These are phyloP conservation scores for Beverwykella pulmonaria DNA, from an alignment of 495 filamentous ascomycete species.

Conservation along the genomic window DNA sequence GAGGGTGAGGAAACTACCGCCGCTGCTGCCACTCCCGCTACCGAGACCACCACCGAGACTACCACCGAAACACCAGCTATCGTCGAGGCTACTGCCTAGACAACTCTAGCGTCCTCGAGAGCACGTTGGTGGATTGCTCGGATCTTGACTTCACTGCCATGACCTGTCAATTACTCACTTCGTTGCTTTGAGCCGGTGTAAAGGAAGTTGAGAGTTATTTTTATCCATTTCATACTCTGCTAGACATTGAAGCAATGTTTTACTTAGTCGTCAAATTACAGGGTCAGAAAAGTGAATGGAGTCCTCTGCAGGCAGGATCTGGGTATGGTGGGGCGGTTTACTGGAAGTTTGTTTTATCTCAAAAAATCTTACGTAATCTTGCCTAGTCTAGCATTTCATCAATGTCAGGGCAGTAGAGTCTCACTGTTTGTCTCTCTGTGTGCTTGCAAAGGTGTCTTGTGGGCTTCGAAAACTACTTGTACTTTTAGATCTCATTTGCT, in stretches of 20 bases:
- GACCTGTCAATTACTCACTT: constrained; percentile 11
- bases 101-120: constrained; percentile 17
- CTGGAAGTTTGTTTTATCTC: constrained; percentile 25
- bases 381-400: constrained; percentile 36
- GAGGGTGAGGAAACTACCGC: constrained; percentile 39
- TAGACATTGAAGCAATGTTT: constrained; percentile 32
- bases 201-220: constrained; percentile 19
- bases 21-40: constrained; percentile 17
- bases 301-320: constrained; percentile 28
- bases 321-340: constrained; percentile 27
- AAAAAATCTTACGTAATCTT: constrained; percentile 26
- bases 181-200: constrained; percentile 24
- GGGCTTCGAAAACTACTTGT: constrained; percentile 10
- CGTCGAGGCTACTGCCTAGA: constrained; percentile 36
- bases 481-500: constrained; percentile 20
- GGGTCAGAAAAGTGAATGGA: constrained; percentile 36
- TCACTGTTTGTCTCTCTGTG: constrained; percentile 11
- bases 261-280: constrained; percentile 29
- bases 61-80: constrained; percentile 27
- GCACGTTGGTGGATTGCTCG: constrained; percentile 2
- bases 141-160: constrained; percentile 12
- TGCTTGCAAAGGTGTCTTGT: constrained; percentile 13
- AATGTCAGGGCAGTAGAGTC: constrained; percentile 28
- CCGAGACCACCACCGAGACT: constrained; percentile 40
- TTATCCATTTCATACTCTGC: constrained; percentile 30